phyloP scores from a whole-genome alignment of 139 green algal species.

The Chlorella sorokiniana region DNA sequence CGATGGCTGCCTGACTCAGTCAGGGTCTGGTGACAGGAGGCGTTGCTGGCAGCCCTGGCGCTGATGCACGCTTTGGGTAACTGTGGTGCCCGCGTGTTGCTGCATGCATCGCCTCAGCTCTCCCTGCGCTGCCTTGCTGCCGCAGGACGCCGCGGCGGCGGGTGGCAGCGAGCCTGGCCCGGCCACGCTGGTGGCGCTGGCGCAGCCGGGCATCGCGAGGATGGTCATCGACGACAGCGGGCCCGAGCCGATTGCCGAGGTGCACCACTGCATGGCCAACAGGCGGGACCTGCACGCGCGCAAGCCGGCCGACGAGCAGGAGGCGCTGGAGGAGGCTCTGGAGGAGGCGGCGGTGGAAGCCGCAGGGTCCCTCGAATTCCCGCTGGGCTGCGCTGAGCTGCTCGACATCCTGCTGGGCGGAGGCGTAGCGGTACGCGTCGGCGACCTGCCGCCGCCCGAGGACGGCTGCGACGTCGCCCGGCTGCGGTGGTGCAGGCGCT shows the following conservation, averaged over 20 bases:
- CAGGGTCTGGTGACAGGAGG: too few relatives aligned
- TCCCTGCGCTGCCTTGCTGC: neutral
- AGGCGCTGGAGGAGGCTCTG: neutral
- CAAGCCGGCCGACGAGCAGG: conserved; percentile 11
- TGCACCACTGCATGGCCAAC: conserved; percentile 56
- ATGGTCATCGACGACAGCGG: conserved; percentile 38
- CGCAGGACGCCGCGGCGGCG: neutral
- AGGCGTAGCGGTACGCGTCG: conserved; percentile 11
- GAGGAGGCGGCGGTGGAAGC: conserved; percentile 12
- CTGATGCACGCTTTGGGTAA: neutral
- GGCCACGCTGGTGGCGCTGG: conserved; percentile 18
- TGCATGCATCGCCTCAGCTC: neutral
- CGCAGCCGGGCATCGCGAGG: conserved; percentile 25
- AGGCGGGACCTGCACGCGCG: conserved; percentile 25
- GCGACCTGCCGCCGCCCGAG: conserved; percentile 24
- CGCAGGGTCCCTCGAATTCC: conserved; percentile 24
- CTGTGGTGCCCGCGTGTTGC: too few relatives aligned
- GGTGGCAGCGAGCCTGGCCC: neutral
- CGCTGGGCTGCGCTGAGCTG: conserved; percentile 28
- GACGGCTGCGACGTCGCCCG: neutral
- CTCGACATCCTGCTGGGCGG: conserved; percentile 15
- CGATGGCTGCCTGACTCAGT: neutral
- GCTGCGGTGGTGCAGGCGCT: conserved; percentile 14
- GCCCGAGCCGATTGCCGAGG: conserved; percentile 4
- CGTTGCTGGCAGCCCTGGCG: neutral